These are phyloP conservation scores for Carex myosuroides DNA, from an alignment of 176 grass and related monocot species.

Conservation along the genomic window DNA sequence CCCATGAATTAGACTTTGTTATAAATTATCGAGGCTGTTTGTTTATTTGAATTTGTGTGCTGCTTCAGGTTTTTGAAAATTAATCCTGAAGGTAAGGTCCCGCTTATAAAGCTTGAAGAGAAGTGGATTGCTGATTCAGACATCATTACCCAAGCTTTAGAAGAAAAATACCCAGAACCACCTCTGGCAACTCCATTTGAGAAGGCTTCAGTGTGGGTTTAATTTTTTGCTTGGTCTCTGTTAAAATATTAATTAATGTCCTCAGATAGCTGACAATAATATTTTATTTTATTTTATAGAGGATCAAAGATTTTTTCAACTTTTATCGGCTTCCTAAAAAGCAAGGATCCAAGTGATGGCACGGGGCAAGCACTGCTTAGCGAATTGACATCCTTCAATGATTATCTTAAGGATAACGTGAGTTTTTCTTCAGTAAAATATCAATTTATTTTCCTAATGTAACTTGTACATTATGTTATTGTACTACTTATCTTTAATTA, in stretches of 20 bases:
- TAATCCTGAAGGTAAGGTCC: constrained; percentile 86
- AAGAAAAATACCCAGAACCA: constrained; percentile 82
- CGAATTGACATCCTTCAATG: constrained; percentile 55
- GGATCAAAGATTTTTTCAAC: constrained; percentile 88
- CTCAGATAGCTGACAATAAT: background rate
- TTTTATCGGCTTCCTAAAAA: constrained; percentile 92
- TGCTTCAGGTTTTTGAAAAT: constrained; percentile 68
- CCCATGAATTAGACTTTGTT: background rate
- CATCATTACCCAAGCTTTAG: constrained; percentile 64
- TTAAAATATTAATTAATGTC: constrained; percentile 15
- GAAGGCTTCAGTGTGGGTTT: constrained; percentile 61
- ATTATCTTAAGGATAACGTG: constrained; percentile 81
- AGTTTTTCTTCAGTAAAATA: constrained; percentile 21
- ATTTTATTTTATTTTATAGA: constrained; percentile 31
- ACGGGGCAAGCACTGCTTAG: constrained; percentile 57
- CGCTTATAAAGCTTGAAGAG: constrained; percentile 61
- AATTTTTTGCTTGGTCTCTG: constrained; percentile 10
- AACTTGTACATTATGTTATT: background rate
- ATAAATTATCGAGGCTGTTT: background rate
- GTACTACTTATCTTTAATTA: background rate
- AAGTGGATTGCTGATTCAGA: constrained; percentile 95
- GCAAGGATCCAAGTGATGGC: constrained; percentile 70
- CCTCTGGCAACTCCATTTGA: constrained; percentile 60
- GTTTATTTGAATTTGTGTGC: background rate
- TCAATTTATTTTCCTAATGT: background rate